phyloP scores from a whole-genome alignment of 2,329 filamentous ascomycete genomes.

The Microcyclosporella mali region DNA sequence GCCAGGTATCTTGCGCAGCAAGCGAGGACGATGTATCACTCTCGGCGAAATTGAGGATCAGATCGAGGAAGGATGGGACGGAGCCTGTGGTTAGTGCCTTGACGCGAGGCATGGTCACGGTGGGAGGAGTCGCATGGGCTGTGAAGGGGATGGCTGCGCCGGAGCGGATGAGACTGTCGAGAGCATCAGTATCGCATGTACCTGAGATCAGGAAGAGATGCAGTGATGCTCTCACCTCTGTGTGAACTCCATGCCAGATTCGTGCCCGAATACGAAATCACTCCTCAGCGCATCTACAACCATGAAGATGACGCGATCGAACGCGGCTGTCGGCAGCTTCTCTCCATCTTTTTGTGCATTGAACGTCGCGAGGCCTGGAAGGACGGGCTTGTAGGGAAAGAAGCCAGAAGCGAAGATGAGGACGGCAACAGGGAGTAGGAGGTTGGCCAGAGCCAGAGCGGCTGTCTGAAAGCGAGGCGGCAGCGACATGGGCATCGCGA shows the following conservation, averaged over 20 bases:
- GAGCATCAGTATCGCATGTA: conserved; percentile 3
- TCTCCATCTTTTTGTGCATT: conserved; percentile 10
- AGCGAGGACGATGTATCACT: conserved; percentile 85
- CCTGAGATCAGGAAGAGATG: neutral
- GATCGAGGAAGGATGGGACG: conserved; percentile 94
- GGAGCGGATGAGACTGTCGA: conserved; percentile 66
- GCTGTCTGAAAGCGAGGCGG: conserved; percentile 40
- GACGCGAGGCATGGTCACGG: conserved; percentile 95
- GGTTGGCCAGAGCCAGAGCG: conserved; percentile 54
- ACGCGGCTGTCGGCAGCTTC: conserved; percentile 57
- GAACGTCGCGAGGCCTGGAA: conserved; percentile 67
- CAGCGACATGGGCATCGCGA: conserved; percentile 21
- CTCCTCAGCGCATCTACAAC: conserved; percentile 92
- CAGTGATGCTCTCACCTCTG: conserved; percentile 57
- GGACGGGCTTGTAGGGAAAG: conserved; percentile 94
- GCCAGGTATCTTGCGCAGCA: conserved; percentile 87
- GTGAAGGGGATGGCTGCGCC: conserved; percentile 88
- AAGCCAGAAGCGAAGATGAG: conserved; percentile 78
- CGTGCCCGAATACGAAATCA: conserved; percentile 82
- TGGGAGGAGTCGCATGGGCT: conserved; percentile 90
- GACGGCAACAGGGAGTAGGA: conserved; percentile 65
- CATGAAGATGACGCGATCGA: conserved; percentile 93
- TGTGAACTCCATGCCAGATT: conserved; percentile 79
- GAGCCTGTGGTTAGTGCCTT: conserved; percentile 97
- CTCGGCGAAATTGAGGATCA: conserved; percentile 94